Evolutionary conservation across 768 basidiomycete genomes (phyloP), one percentile per base, ranked within the genome.

Genomic region (Amanita brunnescens): DNA sequence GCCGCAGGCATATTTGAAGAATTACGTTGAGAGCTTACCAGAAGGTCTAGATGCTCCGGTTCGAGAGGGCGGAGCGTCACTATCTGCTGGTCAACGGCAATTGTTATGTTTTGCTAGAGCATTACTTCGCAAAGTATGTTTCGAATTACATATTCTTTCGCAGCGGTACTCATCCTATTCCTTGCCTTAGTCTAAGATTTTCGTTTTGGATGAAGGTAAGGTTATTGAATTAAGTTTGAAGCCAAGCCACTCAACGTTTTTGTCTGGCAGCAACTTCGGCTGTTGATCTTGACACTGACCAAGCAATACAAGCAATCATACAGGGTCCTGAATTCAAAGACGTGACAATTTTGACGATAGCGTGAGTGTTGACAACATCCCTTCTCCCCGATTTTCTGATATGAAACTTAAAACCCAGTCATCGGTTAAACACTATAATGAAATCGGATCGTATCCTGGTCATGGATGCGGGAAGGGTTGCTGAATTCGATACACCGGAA

Each of bases 191-290:
- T 81, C 88, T 14, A 93, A 85, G 66, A 85, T 96, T 33, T 72
- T 97, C 5, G 89, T 96, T 0, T 72, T 97, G n/a, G 94, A 96
- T 61, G 94, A 97, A 79, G 89, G 86, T 80, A 59, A 56, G 58
- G 57, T 9, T 32, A 7, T 14, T 37, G 32, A 5, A 9, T 13
- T 12, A 44, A 10, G 40, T 44, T 29, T 35, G 58, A 51, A 38
- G 54, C 49, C 16, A 10, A 21, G 8, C 42, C 24, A 34, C 58
- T 51, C 38, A 55, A 49, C 18, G 5, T 23, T 18, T 16, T 3
- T 47, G 26, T 54, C 55, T 49, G 23, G 44, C 47, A 87, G 88
- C 91, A 2, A 94, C 91, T 5, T 89, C 85, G 33, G 90, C 91
- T 16, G 90, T 94, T 45, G 92, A 94, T 64, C 70, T 93, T 32